A percentile compares a stretch with the other conserved stretches of the same genome.
Evolutionary conservation across 768 basidiomycete genomes (phyloP).

Genomic region (Coprinopsis sp.): DNA sequence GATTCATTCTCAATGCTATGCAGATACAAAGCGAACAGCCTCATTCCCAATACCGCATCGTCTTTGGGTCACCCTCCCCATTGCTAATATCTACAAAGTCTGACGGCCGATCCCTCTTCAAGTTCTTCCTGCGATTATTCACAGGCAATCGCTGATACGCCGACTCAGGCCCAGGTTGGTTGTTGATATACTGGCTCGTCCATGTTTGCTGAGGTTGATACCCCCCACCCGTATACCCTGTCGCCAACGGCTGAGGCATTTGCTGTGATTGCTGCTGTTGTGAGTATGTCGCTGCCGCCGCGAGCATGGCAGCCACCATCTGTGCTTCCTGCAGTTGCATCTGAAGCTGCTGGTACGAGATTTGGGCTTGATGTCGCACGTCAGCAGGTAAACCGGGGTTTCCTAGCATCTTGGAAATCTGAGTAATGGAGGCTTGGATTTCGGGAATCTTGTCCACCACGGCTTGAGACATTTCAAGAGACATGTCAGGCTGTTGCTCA

Average conservation of each 20-base stretch:
- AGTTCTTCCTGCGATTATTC: slow-evolving; percentile 70
- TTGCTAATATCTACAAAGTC: slow-evolving; percentile 77
- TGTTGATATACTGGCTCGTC: slow-evolving; percentile 52
- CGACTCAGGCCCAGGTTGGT: slow-evolving; percentile 71
- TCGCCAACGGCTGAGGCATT: neutral
- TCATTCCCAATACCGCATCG: slow-evolving; percentile 77
- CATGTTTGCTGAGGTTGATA: slow-evolving; percentile 37
- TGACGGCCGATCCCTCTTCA: slow-evolving; percentile 79
- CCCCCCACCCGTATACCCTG: slow-evolving; percentile 21
- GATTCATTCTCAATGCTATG: no score
- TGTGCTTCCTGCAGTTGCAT: slow-evolving; percentile 79
- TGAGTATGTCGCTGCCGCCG: slow-evolving; percentile 44
- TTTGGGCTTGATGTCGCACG: slow-evolving; percentile 75
- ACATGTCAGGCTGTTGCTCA: slow-evolving; percentile 61
- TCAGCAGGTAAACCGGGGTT: slow-evolving; percentile 68
- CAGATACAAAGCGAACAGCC: no score
- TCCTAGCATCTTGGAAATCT: slow-evolving; percentile 74
- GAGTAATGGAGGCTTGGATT: slow-evolving; percentile 80
- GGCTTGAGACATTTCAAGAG: slow-evolving; percentile 67
- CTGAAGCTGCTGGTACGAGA: slow-evolving; percentile 78
- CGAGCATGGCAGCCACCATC: slow-evolving; percentile 60
- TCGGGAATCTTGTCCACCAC: slow-evolving; percentile 73
- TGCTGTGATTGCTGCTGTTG: slow-evolving; percentile 14
- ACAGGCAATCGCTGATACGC: slow-evolving; percentile 84
- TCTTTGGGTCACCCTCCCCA: slow-evolving; percentile 53